Conservation (phyloP, 805 yeast genomes). For the Blastobotrys muscicola region DNA sequence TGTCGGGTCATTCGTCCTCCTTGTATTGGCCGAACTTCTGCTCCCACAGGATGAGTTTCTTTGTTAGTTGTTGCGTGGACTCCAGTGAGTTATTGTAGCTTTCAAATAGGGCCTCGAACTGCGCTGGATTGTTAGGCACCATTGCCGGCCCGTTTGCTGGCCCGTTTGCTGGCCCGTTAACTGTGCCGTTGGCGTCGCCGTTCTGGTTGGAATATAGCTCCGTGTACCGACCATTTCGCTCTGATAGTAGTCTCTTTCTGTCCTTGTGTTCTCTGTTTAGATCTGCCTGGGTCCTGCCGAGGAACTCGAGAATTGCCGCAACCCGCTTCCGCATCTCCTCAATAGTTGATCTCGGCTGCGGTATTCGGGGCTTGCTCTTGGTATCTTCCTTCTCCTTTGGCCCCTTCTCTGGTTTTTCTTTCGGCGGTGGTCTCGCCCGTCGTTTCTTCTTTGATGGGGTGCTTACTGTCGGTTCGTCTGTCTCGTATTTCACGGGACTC, state of each 20-base stretch:
- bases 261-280: slow-evolving; percentile 63
- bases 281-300: slow-evolving; percentile 79
- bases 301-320: slow-evolving; percentile 83
- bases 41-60: slow-evolving; percentile 71
- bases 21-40: too few species aligned
- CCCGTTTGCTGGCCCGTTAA: slow-evolving; percentile 5
- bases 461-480: slow-evolving; percentile 1
- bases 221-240: slow-evolving; percentile 21
- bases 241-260: slow-evolving; percentile 39
- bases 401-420: background rate
- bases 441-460: slow-evolving; percentile 8
- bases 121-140: slow-evolving; percentile 3
- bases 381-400: slow-evolving; percentile 23
- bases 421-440: background rate
- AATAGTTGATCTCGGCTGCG: slow-evolving; percentile 63
- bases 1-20: too few species aligned
- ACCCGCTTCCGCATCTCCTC: slow-evolving; percentile 83
- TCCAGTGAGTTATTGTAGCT: slow-evolving; percentile 51
- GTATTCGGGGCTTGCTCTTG: slow-evolving; percentile 75
- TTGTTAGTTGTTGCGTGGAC: slow-evolving; percentile 65
- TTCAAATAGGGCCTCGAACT: slow-evolving; percentile 34
- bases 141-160: slow-evolving; percentile 2
- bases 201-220: slow-evolving; percentile 15
- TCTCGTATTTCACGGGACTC: background rate
- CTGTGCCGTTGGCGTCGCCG: slow-evolving; percentile 5